Percentiles rank a stretch among this genome's conserved stretches.
Conservation (phyloP, 306 rosid genomes). For the Sechiopsis laciniata region DNA sequence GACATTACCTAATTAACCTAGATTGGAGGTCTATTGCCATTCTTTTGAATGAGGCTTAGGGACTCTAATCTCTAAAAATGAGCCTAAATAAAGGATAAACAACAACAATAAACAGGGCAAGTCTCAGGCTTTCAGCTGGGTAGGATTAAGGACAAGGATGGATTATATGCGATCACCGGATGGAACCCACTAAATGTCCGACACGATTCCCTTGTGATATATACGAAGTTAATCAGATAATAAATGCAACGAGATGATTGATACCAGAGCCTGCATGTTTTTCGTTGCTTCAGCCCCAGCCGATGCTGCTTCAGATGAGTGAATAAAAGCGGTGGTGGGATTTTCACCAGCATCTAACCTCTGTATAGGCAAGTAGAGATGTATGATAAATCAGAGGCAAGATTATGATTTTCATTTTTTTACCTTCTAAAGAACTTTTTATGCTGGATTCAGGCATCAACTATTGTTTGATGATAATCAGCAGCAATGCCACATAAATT, state of each 20-base stretch:
- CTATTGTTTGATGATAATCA: slow-evolving; percentile 8
- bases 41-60: too few relatives aligned
- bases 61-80: too few relatives aligned
- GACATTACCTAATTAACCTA: too few relatives aligned
- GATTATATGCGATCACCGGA: neutral
- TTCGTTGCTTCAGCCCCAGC: slow-evolving; percentile 84
- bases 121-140: neutral
- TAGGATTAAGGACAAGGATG: neutral
- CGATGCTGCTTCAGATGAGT: slow-evolving; percentile 76
- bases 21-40: too few relatives aligned
- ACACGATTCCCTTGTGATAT: neutral
- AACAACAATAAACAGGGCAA: slow-evolving; percentile 1
- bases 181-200: neutral
- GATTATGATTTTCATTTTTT: neutral
- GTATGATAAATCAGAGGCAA: slow-evolving; percentile 19
- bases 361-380: slow-evolving; percentile 37
- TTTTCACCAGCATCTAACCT: slow-evolving; percentile 59
- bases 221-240: slow-evolving; percentile 24
- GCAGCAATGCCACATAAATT: neutral
- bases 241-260: slow-evolving; percentile 15
- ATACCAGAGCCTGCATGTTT: slow-evolving; percentile 84
- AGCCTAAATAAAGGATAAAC: neutral
- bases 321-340: slow-evolving; percentile 62
- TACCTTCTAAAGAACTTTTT: slow-evolving; percentile 3
- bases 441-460: slow-evolving; percentile 1